These are phyloP conservation scores for Tetrastigma voinierianum DNA, from an alignment of 164 flowering plant genomes.

Conservation along the genomic window DNA sequence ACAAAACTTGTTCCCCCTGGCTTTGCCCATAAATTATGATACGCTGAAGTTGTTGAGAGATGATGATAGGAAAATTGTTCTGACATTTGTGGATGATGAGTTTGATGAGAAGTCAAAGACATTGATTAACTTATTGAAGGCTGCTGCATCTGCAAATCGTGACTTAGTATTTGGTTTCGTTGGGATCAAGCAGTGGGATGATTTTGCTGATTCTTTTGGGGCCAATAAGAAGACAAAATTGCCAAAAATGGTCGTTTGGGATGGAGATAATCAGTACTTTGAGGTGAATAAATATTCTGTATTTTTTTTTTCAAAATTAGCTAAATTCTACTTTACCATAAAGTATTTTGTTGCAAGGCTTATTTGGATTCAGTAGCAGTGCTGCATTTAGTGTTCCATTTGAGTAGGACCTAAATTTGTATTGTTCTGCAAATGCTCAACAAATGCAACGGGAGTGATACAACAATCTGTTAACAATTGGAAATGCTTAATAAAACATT, in stretches of 20 bases:
- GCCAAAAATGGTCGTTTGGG: constrained; percentile 95
- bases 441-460: too few relatives aligned
- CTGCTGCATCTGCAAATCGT: constrained; percentile 1
- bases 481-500: too few relatives aligned
- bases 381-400: too few relatives aligned
- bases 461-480: too few relatives aligned
- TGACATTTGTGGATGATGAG: constrained; percentile 80
- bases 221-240: constrained; percentile 51
- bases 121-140: neutral
- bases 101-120: constrained; percentile 35
- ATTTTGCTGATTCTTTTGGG: constrained; percentile 76
- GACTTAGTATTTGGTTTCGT: constrained; percentile 73
- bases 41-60: constrained; percentile 70
- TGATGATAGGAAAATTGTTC: constrained; percentile 79
- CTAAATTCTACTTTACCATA: neutral
- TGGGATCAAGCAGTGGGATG: constrained; percentile 76
- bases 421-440: too few relatives aligned
- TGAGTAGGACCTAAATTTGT: too few relatives aligned
- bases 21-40: constrained; percentile 70
- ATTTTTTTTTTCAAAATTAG: neutral
- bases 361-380: too few relatives aligned
- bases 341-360: too few relatives aligned
- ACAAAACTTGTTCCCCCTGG: constrained; percentile 71
- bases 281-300: constrained; percentile 58
- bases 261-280: constrained; percentile 69